Evolutionary conservation across 805 yeast genomes (phyloP).

Genomic region (Candida sakaeoensis): DNA sequence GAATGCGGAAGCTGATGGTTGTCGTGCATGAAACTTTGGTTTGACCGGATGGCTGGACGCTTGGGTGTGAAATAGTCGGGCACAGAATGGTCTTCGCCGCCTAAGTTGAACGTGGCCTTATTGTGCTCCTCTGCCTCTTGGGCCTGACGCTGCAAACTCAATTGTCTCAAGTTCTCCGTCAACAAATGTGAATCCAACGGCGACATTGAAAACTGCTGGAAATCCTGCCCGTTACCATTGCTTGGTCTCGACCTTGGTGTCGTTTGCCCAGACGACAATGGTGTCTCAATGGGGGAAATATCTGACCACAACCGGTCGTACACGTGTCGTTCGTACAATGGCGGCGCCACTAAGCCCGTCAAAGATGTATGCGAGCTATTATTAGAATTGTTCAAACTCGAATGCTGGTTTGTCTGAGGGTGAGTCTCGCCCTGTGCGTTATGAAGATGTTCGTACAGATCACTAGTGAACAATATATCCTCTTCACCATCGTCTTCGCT

Average conservation of each 20-base stretch:
- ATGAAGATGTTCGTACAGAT: constrained; percentile 20
- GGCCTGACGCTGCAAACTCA: constrained; percentile 47
- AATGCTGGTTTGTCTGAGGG: no score
- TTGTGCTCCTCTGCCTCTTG: constrained; percentile 23
- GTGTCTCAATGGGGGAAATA: constrained; percentile 48
- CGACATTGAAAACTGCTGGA: constrained; percentile 31
- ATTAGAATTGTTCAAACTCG: constrained; percentile 17
- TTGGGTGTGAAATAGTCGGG: constrained; percentile 32
- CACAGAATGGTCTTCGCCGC: constrained; percentile 11
- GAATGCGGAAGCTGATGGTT: no score
- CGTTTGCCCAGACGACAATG: constrained; percentile 38
- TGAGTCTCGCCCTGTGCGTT: constrained; percentile 13
- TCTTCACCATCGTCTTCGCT: constrained; percentile 23
- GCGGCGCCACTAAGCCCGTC: constrained; percentile 68
- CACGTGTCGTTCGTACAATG: constrained; percentile 75
- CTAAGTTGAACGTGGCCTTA: constrained; percentile 32
- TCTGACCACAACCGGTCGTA: constrained; percentile 79
- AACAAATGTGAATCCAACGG: constrained; percentile 39
- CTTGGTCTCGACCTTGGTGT: constrained; percentile 26
- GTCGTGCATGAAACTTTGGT: constrained; percentile 5
- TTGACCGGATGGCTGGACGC: constrained; percentile 8
- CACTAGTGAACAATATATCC: constrained; percentile 24
- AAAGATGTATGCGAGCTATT: constrained; percentile 29
- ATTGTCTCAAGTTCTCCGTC: constrained; percentile 49
- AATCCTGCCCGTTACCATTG: constrained; percentile 9